Base-by-base conservation (phyloP, 805 yeast genomes). In the Zygotorulaspora florentina region DNA sequence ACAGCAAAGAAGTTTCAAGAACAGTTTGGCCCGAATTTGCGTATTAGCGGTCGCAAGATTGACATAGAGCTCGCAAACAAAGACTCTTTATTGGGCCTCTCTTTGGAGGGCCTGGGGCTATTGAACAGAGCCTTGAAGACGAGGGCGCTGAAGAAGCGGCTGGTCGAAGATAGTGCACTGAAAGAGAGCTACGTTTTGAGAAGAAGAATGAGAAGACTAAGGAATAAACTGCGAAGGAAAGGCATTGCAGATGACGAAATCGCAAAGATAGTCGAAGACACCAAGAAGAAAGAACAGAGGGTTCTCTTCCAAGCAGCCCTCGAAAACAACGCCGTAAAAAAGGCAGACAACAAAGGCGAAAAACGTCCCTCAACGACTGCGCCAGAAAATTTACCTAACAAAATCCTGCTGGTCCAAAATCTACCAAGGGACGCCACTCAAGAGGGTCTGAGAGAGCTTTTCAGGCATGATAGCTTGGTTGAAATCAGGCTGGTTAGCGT, bases 401-500 rank as follows among this genome's bases (percentile, higher is more conserved):
- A 78, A 44, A 72, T 79, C 4, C 64, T 90, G 29, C 73, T 90
- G 42, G 61, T 87, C 11, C 93, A 88, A 52, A 72, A 78, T 38
- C 63, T 89, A 39, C 82, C 89, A 0, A 57, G 58, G 2, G 72
- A 62, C 12, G 58, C 71, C 2, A 60, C 74, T 1, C 56, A 64
- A 11, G 72, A 68, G 0, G 69, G 67, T 3, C 64, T 89, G 7
- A 61, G 60, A 3, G 65, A 55, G 0, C 51, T 71, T 0, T 89
- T 87, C 59, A 70, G 67, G 2, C 57, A 61, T 3, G 66, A 71
- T 1, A 96, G 96, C 0, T 83, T 84, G 51, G 65, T 77, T 10
- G 86, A 83, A 52, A 69, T 83, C 1, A 77, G 95, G 43, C 66
- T 80, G 30, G 88, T 91, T 23, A 72, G 75, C 2, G 77, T 81